These are phyloP conservation scores for Exidia glandulosa DNA, from an alignment of 768 basidiomycete genomes.

Conservation along the genomic window DNA sequence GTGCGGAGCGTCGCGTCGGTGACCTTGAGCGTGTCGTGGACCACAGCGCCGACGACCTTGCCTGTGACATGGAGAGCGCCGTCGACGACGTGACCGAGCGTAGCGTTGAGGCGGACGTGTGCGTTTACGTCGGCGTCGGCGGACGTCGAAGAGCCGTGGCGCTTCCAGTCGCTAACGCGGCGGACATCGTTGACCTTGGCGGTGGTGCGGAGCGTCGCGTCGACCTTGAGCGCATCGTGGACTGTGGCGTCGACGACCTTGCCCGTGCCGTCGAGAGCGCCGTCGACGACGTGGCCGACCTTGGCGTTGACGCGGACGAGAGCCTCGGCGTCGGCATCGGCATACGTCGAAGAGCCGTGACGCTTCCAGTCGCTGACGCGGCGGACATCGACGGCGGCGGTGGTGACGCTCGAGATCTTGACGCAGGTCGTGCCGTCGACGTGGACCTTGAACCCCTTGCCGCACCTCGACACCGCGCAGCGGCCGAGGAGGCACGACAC, in stretches of 20 bases:
- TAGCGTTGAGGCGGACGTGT: neutral
- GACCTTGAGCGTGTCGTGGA: neutral
- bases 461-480: constrained; percentile 36
- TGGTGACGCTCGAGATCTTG: too few relatives aligned
- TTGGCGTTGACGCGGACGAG: neutral
- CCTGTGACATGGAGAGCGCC: neutral
- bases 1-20: neutral
- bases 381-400: neutral
- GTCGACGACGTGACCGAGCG: too few relatives aligned
- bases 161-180: too few relatives aligned
- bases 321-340: neutral
- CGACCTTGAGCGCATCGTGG: too few relatives aligned
- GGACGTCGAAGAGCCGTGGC: too few relatives aligned
- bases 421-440: constrained; percentile 31
- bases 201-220: too few relatives aligned
- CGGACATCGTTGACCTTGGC: too few relatives aligned
- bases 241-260: too few relatives aligned
- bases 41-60: neutral
- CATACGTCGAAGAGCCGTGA: too few relatives aligned
- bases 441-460: constrained; percentile 22
- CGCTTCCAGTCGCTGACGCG: too few relatives aligned
- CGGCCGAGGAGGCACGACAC: constrained; percentile 35
- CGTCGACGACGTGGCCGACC: neutral
- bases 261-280: neutral
- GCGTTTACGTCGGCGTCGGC: too few relatives aligned